Percentiles rank a stretch among this genome's conserved stretches.
Evolutionary conservation across 2,329 filamentous ascomycete genomes (phyloP).

Genomic region (Karstenula rhodostoma): DNA sequence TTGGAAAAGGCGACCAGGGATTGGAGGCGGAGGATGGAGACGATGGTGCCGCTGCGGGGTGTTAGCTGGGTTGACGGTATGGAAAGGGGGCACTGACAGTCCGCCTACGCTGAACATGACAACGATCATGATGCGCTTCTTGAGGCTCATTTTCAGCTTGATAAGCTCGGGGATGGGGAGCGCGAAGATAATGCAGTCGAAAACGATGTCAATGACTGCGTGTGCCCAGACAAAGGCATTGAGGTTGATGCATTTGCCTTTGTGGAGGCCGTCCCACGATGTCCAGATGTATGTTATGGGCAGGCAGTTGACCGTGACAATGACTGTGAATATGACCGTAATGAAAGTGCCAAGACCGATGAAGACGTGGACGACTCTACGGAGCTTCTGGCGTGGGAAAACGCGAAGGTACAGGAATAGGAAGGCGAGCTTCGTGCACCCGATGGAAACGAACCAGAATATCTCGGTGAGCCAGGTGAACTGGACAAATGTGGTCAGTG

Average conservation of each 20-base stretch:
- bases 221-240: constrained; percentile 18
- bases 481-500: constrained; percentile 17
- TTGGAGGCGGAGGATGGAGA: constrained; percentile 51
- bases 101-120: constrained; percentile 22
- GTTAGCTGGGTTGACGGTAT: neutral
- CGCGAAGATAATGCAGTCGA: constrained; percentile 20
- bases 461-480: constrained; percentile 28
- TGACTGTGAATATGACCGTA: constrained; percentile 24
- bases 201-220: constrained; percentile 20
- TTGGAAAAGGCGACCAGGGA: constrained; percentile 51
- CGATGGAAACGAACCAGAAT: constrained; percentile 37
- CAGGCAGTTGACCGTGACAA: constrained; percentile 20
- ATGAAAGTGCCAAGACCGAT: constrained; percentile 12
- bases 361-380: constrained; percentile 14
- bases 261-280: constrained; percentile 18
- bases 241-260: constrained; percentile 22
- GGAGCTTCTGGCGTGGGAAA: constrained; percentile 29
- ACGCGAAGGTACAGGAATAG: constrained; percentile 38
- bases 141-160: constrained; percentile 20
- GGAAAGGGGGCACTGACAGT: constrained; percentile 14
- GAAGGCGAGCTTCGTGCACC: constrained; percentile 33
- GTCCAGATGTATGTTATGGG: constrained; percentile 23
- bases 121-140: constrained; percentile 20
- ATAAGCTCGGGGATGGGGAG: constrained; percentile 23
- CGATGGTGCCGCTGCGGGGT: constrained; percentile 36